phyloP scores from a whole-genome alignment of 2,329 filamentous ascomycete species.

The Phialocephala subalpina region DNA sequence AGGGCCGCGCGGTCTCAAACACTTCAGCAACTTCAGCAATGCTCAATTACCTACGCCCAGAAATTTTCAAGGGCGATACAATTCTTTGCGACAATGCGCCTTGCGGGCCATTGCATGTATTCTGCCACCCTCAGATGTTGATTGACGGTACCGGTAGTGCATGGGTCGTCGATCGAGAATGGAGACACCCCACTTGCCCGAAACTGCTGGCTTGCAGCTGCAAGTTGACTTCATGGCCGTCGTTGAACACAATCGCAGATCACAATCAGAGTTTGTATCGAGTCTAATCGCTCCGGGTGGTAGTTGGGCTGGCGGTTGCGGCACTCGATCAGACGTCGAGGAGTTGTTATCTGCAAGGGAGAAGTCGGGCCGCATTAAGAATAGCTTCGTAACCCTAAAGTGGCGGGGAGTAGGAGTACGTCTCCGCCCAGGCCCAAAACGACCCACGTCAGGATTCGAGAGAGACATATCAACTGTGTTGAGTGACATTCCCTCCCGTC shows the following conservation, averaged over 20 bases:
- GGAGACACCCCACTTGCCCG: background rate
- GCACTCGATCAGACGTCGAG: background rate
- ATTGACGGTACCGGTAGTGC: background rate
- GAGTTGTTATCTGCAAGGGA: background rate
- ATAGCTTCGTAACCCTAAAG: background rate
- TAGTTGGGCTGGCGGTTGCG: background rate
- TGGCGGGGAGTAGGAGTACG: background rate
- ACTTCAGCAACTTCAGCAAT: background rate
- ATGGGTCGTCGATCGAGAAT: background rate
- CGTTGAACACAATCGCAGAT: background rate
- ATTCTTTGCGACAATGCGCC: background rate
- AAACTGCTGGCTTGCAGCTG: background rate
- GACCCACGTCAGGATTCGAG: background rate
- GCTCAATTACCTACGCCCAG: background rate
- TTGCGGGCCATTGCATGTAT: conserved; percentile 3
- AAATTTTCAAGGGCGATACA: background rate
- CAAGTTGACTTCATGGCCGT: conserved; percentile 2
- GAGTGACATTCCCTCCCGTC: conserved; percentile 4
- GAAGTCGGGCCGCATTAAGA: background rate
- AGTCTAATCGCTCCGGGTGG: background rate
- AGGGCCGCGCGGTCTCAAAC: conserved; percentile 11
- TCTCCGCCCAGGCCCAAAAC: background rate
- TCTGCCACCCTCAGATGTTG: background rate
- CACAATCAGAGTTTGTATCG: background rate
- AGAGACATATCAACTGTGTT: background rate